A percentile compares a stretch with the other conserved stretches of the same genome.
Evolutionary conservation across 2,329 filamentous ascomycete species (phyloP).

Genomic region (Fusarium incarnatum): DNA sequence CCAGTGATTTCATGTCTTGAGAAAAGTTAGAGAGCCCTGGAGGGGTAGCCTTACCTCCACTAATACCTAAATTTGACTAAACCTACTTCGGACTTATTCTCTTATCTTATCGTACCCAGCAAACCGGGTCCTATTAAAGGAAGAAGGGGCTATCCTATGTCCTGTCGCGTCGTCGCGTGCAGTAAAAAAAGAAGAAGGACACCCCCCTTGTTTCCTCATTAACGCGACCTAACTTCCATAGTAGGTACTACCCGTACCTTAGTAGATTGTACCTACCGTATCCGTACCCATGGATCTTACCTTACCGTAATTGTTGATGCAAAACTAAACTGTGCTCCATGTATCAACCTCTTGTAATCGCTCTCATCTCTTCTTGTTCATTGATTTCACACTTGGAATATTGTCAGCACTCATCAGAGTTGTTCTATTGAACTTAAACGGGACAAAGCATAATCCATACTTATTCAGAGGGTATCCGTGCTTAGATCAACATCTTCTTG

Average conservation of each 20-base stretch:
- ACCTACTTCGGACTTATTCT: background rate
- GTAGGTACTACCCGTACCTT: background rate
- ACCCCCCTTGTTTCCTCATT: conserved; percentile 27
- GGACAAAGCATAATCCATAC: background rate
- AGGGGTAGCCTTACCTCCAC: background rate
- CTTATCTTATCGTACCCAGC: conserved; percentile 36
- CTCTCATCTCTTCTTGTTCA: conserved; percentile 18
- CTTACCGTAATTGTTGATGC: conserved; percentile 15
- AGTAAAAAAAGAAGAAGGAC: conserved; percentile 5
- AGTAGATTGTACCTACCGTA: conserved; percentile 29
- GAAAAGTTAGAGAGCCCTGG: conserved; percentile 10
- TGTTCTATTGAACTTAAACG: background rate
- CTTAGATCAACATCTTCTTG: conserved; percentile 1
- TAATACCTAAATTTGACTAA: background rate
- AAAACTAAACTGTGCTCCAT: conserved; percentile 32
- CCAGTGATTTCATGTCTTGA: conserved; percentile 4
- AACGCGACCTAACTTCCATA: conserved; percentile 28
- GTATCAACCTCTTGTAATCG: conserved; percentile 20
- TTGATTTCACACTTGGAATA: conserved; percentile 16
- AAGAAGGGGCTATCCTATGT: conserved; percentile 7
- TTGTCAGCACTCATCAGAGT: conserved; percentile 14
- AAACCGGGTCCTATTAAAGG: background rate
- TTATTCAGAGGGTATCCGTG: background rate
- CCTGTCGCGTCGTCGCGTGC: conserved; percentile 39
- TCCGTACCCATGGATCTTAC: background rate